A percentile compares a stretch with the other conserved stretches of the same genome.
These are phyloP conservation scores for Coccinonectria pachysandricola DNA, from an alignment of 2,329 filamentous ascomycete genomes.

Conservation along the genomic window DNA sequence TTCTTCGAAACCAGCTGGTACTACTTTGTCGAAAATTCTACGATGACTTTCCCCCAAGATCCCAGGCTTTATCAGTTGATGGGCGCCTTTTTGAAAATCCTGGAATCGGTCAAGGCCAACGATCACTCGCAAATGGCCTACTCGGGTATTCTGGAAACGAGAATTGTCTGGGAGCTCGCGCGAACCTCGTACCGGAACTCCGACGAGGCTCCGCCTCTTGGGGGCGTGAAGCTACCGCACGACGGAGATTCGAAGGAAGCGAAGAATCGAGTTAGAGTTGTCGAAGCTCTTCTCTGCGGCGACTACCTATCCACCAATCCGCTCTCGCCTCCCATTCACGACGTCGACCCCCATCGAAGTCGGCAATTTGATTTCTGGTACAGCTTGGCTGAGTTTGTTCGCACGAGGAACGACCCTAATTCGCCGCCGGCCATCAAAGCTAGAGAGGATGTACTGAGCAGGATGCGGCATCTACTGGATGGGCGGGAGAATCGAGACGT, in stretches of 20 bases:
- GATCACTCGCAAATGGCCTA: conserved; percentile 43
- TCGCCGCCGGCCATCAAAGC: conserved; percentile 33
- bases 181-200: conserved; percentile 34
- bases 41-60: conserved; percentile 40
- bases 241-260: conserved; percentile 54
- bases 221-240: conserved; percentile 28
- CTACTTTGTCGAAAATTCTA: conserved; percentile 36
- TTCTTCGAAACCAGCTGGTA: conserved; percentile 85
- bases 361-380: conserved; percentile 77
- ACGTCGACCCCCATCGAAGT: conserved; percentile 42
- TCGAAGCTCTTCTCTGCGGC: conserved; percentile 69
- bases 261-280: conserved; percentile 59
- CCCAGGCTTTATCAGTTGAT: conserved; percentile 55
- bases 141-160: conserved; percentile 45
- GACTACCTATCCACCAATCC: conserved; percentile 51
- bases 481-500: conserved; percentile 82
- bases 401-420: conserved; percentile 46
- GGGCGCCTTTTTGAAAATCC: conserved; percentile 49
- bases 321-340: conserved; percentile 38
- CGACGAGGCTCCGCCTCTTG: conserved; percentile 21
- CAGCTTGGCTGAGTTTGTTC: conserved; percentile 56
- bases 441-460: conserved; percentile 54
- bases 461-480: conserved; percentile 62
- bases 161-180: conserved; percentile 51
- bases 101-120: conserved; percentile 38